Base-by-base conservation (phyloP, 805 yeast species). In the Wickerhamomyces xylosicus region DNA sequence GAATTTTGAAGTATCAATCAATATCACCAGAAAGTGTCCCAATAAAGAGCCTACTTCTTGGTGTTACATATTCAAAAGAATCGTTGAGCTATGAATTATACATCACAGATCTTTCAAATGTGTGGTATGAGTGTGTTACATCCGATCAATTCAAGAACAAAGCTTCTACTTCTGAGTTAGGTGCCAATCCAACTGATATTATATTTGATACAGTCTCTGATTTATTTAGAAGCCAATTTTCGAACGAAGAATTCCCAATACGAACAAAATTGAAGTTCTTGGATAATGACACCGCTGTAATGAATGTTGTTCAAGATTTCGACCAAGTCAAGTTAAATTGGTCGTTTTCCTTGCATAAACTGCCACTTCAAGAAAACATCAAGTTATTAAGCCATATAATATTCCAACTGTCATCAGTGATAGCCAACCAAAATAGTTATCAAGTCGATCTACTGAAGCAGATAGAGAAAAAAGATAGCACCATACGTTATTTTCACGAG, bases 401-500 rank as follows among this genome's bases (percentile, higher is more conserved):
- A 19, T 47, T 48, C 34, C 44, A 45, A 19, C 42, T 49, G 37
- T 45, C 52, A 10, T 47, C 57, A 1, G 39, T 48, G 6, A 35
- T 52, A 3, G 41, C 25, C 27, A 42, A 53, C 4, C 28, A 49
- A 22, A 45, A 43, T 35, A 48, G 53, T 18, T 48, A 50, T 36
- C 43, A 40, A 27, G 36, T 39, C 17, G 46, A 45, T 18, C 35
- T 56, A 31, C 29, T 43, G 8, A 42, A 42, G 17, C 40, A 48
- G 14, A 37, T 60, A 16, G 45, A 48, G 3, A 40, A 42, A 4
- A 63, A 61, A 35, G 69, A 63, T 39, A 43, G 48, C 19, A 56
- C 59, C 1, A 51, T 63, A 3, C 44, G 56, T 5, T 59, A 50
- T 36, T 36, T 63, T 2, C 40, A 37, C 19, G 63, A 60, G 19